These are phyloP conservation scores for Calvatia gigantea DNA, from an alignment of 768 basidiomycete genomes.

Conservation along the genomic window DNA sequence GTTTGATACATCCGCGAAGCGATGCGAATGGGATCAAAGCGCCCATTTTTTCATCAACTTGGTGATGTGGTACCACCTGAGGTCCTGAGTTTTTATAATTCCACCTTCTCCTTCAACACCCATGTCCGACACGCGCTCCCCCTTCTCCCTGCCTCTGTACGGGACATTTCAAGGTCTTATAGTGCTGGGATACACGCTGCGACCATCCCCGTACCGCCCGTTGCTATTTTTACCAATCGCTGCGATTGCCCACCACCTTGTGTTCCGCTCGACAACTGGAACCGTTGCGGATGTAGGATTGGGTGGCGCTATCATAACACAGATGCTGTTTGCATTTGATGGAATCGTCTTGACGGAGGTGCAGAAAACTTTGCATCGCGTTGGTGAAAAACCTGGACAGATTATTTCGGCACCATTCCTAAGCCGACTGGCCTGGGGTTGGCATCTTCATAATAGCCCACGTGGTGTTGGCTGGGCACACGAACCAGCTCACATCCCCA, in stretches of 20 bases:
- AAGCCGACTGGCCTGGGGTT: slow-evolving; percentile 26
- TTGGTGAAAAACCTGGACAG: slow-evolving; percentile 19
- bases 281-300: slow-evolving; percentile 21
- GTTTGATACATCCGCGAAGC: no score
- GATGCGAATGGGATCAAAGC: no score
- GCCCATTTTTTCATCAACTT: not conserved
- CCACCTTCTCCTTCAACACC: not conserved
- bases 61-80: no score
- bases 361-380: slow-evolving; percentile 11
- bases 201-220: slow-evolving; percentile 6
- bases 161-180: not conserved
- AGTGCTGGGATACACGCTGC: slow-evolving; percentile 1
- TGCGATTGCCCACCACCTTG: slow-evolving; percentile 20
- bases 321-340: slow-evolving; percentile 25
- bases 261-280: slow-evolving; percentile 26
- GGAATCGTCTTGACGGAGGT: slow-evolving; percentile 25
- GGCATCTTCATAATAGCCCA: slow-evolving; percentile 26
- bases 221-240: slow-evolving; percentile 13
- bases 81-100: not conserved
- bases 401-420: slow-evolving; percentile 13
- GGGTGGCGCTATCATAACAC: slow-evolving; percentile 20
- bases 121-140: slow-evolving; percentile 3
- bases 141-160: slow-evolving; percentile 6
- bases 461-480: slow-evolving; percentile 34
- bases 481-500: slow-evolving; percentile 20